phyloP scores from a whole-genome alignment of 2,329 filamentous ascomycete genomes.

The Alternaria solani region DNA sequence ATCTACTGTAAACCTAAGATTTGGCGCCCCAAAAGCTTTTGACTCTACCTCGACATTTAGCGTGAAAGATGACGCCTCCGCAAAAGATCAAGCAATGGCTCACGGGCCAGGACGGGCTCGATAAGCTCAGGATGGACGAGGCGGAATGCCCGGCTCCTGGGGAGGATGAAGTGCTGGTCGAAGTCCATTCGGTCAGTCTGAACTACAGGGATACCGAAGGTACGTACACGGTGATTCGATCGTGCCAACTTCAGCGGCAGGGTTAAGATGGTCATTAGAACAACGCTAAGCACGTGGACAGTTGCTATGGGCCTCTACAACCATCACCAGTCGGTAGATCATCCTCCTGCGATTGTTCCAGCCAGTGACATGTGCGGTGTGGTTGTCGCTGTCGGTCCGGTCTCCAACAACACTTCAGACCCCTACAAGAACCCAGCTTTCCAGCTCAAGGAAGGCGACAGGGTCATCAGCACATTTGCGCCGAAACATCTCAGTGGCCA shows the following conservation, averaged over 20 bases:
- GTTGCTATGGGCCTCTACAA: conserved; percentile 72
- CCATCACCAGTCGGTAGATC: conserved; percentile 66
- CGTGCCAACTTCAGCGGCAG: not conserved
- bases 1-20: conserved; percentile 8
- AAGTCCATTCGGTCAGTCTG: conserved; percentile 61
- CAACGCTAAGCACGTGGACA: conserved; percentile 40
- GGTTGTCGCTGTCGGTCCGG: conserved; percentile 59
- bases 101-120: conserved; percentile 54
- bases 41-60: conserved; percentile 21
- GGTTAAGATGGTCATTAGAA: not conserved
- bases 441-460: conserved; percentile 59
- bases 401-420: conserved; percentile 48
- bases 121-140: conserved; percentile 50
- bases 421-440: conserved; percentile 57
- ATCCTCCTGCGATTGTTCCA: conserved; percentile 62
- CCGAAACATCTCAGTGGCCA: conserved; percentile 66
- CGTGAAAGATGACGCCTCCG: conserved; percentile 31
- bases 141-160: conserved; percentile 45
- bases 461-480: conserved; percentile 73
- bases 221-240: conserved; percentile 16
- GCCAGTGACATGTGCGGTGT: conserved; percentile 76
- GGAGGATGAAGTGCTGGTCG: conserved; percentile 59
- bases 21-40: conserved; percentile 15
- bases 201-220: conserved; percentile 63
- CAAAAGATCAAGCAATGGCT: conserved; percentile 53